Conservation (phyloP, 495 filamentous ascomycete genomes). For the Penicillium canariense region DNA sequence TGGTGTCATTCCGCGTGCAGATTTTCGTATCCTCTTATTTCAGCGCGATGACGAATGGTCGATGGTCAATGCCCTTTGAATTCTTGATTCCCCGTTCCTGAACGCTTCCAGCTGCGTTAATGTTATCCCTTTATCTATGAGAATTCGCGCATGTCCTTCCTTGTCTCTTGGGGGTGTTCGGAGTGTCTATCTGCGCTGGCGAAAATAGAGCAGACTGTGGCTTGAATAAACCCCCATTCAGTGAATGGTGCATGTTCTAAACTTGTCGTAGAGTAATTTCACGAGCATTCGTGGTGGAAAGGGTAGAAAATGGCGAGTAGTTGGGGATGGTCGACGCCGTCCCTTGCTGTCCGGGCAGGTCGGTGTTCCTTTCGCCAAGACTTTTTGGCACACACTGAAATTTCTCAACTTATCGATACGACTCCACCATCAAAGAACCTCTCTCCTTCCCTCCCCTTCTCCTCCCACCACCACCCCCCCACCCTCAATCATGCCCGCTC, state of each 20-base stretch:
- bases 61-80: slow-evolving; percentile 7
- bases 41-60: slow-evolving; percentile 15
- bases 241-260: too few species aligned
- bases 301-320: not conserved
- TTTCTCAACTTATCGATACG: slow-evolving; percentile 45
- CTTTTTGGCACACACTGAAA: slow-evolving; percentile 48
- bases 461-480: slow-evolving; percentile 26
- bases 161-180: slow-evolving; percentile 18
- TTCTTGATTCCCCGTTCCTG: slow-evolving; percentile 25
- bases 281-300: not conserved
- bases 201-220: slow-evolving; percentile 4
- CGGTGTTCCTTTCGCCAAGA: slow-evolving; percentile 41
- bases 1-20: slow-evolving; percentile 5
- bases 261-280: not conserved
- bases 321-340: not conserved
- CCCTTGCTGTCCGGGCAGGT: not conserved
- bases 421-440: slow-evolving; percentile 45
- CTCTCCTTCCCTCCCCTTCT: slow-evolving; percentile 23
- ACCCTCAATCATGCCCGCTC: slow-evolving; percentile 44
- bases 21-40: slow-evolving; percentile 15
- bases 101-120: slow-evolving; percentile 13
- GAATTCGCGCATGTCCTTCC: slow-evolving; percentile 20
- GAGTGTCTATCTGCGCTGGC: not conserved
- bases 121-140: slow-evolving; percentile 22
- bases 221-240: slow-evolving; percentile 5